Base-by-base conservation (phyloP, 1,284 basidiomycete species). In the Spongispora temasekensis region DNA sequence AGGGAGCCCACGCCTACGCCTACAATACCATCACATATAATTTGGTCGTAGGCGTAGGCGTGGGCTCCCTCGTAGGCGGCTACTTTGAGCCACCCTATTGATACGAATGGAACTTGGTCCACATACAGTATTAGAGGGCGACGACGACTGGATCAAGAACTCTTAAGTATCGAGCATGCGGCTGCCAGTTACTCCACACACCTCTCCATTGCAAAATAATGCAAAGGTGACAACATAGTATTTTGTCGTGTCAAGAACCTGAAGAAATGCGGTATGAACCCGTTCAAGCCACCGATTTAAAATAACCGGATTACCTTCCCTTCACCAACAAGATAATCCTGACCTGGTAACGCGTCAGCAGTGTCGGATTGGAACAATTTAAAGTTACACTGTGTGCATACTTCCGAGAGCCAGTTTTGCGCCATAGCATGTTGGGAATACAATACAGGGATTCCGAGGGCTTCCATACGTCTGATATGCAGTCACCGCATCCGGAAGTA, bases 201-300 rank as follows among this genome's bases (percentile, higher is more conserved):
- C 83, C 77, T 85, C 83, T 67, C 84, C 83, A 60, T 84, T 84
- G 32, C 80, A 82, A 64, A 85, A 85, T 34, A 85, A 65, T 0
- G 83, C 82, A 61, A 85, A 79, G 2, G 84, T 84, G 12, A 85
- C 81, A 31, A 85, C 68, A 59, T 76, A 84, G 61, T 83, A 85
- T 61, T 80, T 79, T 23, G 63, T 70, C 2, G 83, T 77, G 66
- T 84, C 77, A 51, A 85, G 71, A 19, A 77, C 79, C 79, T 81
- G 58, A 53, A 17, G 13, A 40, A 28, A n/a, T 15, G 31, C 5
- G 25, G 27, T 40, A 40, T 65, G 19, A 52, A 52, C n/a, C n/a
- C 6, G 30, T n/a, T 61, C n/a, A 30, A 8, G 4, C n/a, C n/a
- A 21, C 21, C 53, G n/a, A n/a, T 15, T 32, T 21, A 55, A 13